phyloP scores from a whole-genome alignment of 2,329 filamentous ascomycete genomes.

The Rhynchosporium secalis region DNA sequence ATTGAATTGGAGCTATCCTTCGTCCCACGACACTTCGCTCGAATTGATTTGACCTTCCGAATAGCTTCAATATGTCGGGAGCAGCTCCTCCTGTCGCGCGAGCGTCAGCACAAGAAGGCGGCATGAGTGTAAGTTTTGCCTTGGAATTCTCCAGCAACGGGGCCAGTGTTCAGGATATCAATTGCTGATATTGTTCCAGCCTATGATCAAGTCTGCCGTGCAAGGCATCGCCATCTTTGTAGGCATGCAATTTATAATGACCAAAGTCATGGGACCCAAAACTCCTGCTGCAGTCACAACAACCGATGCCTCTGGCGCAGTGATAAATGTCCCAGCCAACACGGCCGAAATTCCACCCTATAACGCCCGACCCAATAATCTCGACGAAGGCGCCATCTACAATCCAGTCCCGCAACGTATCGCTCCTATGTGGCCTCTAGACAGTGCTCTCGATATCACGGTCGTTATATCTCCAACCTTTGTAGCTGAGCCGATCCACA shows the following conservation, averaged over 20 bases:
- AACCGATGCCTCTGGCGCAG: constrained; percentile 53
- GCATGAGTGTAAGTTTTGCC: constrained; percentile 37
- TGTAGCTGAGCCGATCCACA: constrained; percentile 65
- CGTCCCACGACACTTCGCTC: neutral
- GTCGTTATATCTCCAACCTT: constrained; percentile 81
- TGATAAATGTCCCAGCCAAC: constrained; percentile 55
- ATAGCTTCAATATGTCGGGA: constrained; percentile 37
- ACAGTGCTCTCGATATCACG: constrained; percentile 77
- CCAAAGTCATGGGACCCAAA: constrained; percentile 52
- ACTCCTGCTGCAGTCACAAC: constrained; percentile 45
- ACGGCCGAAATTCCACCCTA: constrained; percentile 63
- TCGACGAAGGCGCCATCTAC: constrained; percentile 63
- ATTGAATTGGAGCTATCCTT: neutral
- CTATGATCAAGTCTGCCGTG: constrained; percentile 44
- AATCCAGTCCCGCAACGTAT: constrained; percentile 68
- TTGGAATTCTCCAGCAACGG: neutral
- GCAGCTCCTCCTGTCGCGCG: constrained; percentile 37
- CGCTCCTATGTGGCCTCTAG: constrained; percentile 83
- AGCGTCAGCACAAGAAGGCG: constrained; percentile 36
- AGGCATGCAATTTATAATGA: constrained; percentile 58
- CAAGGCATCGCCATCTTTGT: constrained; percentile 56
- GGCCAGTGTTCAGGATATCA: too few species aligned
- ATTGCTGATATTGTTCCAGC: constrained; percentile 28
- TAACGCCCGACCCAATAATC: constrained; percentile 59
- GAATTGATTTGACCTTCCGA: constrained; percentile 11